Conservation (phyloP, 495 filamentous ascomycete species). For the Hypoxylon perforatum region DNA sequence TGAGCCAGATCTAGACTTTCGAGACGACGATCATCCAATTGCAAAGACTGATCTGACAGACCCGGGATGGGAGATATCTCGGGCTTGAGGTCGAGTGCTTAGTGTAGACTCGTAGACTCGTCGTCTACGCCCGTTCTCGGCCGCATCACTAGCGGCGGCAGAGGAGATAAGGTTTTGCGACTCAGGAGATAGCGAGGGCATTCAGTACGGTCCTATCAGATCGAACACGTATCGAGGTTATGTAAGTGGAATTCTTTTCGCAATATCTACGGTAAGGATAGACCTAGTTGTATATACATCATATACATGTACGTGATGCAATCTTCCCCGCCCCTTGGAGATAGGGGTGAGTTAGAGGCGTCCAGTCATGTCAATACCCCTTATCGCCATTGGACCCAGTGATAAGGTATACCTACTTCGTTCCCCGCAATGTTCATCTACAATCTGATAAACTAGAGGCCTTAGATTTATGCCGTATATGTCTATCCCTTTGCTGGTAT, state of each 20-base stretch:
- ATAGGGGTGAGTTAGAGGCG: too few relatives aligned
- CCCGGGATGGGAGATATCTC: constrained; percentile 37
- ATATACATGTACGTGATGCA: too few relatives aligned
- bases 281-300: too few relatives aligned
- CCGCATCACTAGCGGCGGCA: constrained; percentile 38
- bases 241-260: constrained; percentile 32
- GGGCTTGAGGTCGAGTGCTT: constrained; percentile 16
- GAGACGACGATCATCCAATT: constrained; percentile 9
- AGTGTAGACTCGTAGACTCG: background rate
- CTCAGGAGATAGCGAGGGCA: constrained; percentile 29
- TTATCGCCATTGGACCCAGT: too few relatives aligned
- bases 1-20: background rate
- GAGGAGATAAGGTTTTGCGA: constrained; percentile 40
- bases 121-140: constrained; percentile 33
- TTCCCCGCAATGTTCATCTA: too few relatives aligned
- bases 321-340: too few relatives aligned
- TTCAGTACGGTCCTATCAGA: constrained; percentile 18
- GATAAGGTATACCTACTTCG: too few relatives aligned
- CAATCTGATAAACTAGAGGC: too few relatives aligned
- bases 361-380: too few relatives aligned
- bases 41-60: constrained; percentile 6
- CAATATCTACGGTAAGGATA: too few relatives aligned
- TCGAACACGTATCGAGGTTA: constrained; percentile 24
- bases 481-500: too few relatives aligned
- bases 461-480: too few relatives aligned